Base-by-base conservation (phyloP, 257 asterid genomes). In the Solanum virginianum region DNA sequence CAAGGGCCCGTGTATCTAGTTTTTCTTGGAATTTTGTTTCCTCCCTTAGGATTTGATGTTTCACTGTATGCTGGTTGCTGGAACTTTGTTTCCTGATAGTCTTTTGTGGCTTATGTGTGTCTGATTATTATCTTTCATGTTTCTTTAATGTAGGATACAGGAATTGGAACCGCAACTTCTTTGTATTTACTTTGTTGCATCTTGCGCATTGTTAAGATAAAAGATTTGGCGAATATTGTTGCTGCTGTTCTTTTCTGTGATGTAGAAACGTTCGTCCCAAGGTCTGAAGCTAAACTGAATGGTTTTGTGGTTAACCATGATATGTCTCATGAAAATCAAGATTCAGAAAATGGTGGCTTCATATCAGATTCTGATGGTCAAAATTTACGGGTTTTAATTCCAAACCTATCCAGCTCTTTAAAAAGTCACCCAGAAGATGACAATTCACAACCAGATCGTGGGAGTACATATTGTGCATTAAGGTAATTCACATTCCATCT, bases 131-230 rank as follows among this genome's bases (percentile, higher is more conserved):
- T 86, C 90, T 55, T 86, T 85, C 83, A 87, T 85, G 90, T 88
- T 53, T 84, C 85, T 29, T 80, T 75, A 84, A 85, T 92, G 74
- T 92, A 96, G 99, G 98, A 90, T 90, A 87, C 91, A 80, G 90
- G 90, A 88, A 92, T 92, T 87, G 97, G 94, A 87, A 93, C 93
- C 81, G 91, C 90, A 91, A 89, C 97, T 83, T 92, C 98, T 82
- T 91, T 92, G 82, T 95, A 96, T 93, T 91, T 96, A 85, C 97
- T 96, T 87, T 95, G 98, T 90, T 95, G 98, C 94, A 94, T 96
- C 88, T 89, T 96, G 91, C 99, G 94, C 92, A 95, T 96, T 77
- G 92, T 96, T 88, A 96, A 96, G 90, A 96, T 96, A 91, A 96
- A 96, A 91, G 98, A 96, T 90, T 93, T 96, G 90, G 97, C 98